A percentile compares a stretch with the other conserved stretches of the same genome.
phyloP scores from a whole-genome alignment of 306 rosid genomes.

The Trichosanthes truncata region DNA sequence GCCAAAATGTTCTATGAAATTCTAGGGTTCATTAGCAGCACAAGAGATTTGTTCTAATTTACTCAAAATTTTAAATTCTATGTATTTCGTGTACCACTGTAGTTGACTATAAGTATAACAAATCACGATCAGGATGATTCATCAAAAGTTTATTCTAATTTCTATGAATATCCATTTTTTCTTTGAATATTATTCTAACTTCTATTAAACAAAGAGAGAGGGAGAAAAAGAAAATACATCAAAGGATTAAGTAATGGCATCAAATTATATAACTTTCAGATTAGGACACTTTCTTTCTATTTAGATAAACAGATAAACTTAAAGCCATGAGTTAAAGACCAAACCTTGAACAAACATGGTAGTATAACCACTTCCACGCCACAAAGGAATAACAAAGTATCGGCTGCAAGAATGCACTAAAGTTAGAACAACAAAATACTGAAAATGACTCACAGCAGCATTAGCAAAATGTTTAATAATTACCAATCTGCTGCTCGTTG shows the following conservation, averaged over 20 bases:
- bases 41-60: not conserved
- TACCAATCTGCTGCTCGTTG: constrained; percentile 84
- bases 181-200: not conserved
- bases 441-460: not conserved
- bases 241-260: not conserved
- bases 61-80: not conserved
- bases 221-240: not conserved
- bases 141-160: not conserved
- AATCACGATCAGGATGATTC: not conserved
- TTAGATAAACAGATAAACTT: not conserved
- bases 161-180: not conserved
- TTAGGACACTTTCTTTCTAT: not conserved
- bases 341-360: constrained; percentile 92
- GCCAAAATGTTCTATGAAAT: not conserved
- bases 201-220: not conserved
- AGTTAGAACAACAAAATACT: constrained; percentile 12
- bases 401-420: constrained; percentile 40
- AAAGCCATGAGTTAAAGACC: constrained; percentile 18
- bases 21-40: not conserved
- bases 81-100: not conserved
- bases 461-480: constrained; percentile 1
- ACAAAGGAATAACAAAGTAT: constrained; percentile 78
- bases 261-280: not conserved
- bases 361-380: constrained; percentile 84
- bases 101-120: not conserved